Percentiles rank a stretch among this genome's conserved stretches.
Evolutionary conservation across 2,329 filamentous ascomycete genomes (phyloP).

Genomic region (Nothomitra cinnamomea): DNA sequence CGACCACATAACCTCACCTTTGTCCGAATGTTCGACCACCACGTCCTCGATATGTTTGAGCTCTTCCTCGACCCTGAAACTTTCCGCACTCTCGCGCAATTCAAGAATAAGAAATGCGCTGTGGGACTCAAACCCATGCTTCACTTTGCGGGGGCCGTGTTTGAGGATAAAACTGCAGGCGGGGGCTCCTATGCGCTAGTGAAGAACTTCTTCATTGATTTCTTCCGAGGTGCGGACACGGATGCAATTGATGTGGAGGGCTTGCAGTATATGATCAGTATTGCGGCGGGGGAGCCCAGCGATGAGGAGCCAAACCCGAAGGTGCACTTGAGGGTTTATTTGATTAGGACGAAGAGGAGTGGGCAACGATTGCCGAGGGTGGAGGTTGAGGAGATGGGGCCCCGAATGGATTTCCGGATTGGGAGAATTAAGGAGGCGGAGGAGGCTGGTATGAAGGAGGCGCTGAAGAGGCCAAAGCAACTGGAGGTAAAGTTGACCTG

Average conservation of each 20-base stretch:
- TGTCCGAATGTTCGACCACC: constrained; percentile 65
- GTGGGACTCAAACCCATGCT: constrained; percentile 80
- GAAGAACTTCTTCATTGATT: constrained; percentile 74
- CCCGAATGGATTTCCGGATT: constrained; percentile 78
- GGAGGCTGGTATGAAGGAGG: constrained; percentile 66
- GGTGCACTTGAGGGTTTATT: constrained; percentile 60
- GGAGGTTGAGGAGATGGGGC: constrained; percentile 89
- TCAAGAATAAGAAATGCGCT: constrained; percentile 46
- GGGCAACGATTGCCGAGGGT: constrained; percentile 78
- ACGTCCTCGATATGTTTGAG: constrained; percentile 90
- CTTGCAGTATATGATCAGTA: constrained; percentile 73
- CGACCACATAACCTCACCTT: constrained; percentile 81
- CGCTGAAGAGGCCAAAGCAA: constrained; percentile 69
- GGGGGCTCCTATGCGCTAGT: constrained; percentile 55
- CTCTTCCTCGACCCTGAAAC: constrained; percentile 61
- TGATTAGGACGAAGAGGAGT: constrained; percentile 70
- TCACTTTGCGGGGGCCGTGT: constrained; percentile 75
- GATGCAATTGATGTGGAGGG: constrained; percentile 88
- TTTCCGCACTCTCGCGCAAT: constrained; percentile 53
- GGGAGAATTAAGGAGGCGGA: constrained; percentile 70
- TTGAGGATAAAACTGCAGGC: constrained; percentile 63
- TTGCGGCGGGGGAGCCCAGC: constrained; percentile 47
- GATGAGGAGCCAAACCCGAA: constrained; percentile 28
- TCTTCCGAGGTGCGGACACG: constrained; percentile 71
- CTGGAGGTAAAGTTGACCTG: constrained; percentile 37